These are phyloP conservation scores for Botryosphaeria dothidea DNA, from an alignment of 2,329 filamentous ascomycete genomes.

Conservation along the genomic window DNA sequence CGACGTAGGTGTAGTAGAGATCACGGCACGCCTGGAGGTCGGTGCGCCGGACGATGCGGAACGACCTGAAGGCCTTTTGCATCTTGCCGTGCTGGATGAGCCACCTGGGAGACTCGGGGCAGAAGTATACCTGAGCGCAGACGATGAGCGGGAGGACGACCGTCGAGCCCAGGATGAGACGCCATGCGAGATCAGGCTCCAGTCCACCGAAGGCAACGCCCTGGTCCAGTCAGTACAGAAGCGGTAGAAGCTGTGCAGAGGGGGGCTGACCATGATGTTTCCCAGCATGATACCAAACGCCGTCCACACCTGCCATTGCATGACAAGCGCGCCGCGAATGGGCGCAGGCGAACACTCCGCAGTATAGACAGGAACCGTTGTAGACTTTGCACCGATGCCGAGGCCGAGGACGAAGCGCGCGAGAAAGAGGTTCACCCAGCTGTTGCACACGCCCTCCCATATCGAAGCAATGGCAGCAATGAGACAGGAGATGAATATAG, in stretches of 20 bases:
- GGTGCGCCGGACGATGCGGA: constrained; percentile 40
- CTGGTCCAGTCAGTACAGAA: background rate
- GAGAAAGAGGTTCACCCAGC: constrained; percentile 42
- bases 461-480: constrained; percentile 44
- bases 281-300: constrained; percentile 24
- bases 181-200: background rate
- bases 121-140: constrained; percentile 16
- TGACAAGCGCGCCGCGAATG: constrained; percentile 50
- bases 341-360: constrained; percentile 50
- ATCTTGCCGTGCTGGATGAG: constrained; percentile 44
- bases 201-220: constrained; percentile 3
- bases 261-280: background rate
- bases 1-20: constrained; percentile 39
- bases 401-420: constrained; percentile 46
- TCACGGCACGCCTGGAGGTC: constrained; percentile 49
- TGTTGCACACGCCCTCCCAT: constrained; percentile 48
- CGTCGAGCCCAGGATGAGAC: constrained; percentile 19
- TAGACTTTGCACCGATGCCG: constrained; percentile 45
- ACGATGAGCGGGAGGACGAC: constrained; percentile 17
- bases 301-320: constrained; percentile 48
- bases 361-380: constrained; percentile 33
- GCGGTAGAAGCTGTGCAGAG: background rate
- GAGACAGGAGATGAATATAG: constrained; percentile 61
- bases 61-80: constrained; percentile 43
- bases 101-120: constrained; percentile 47